Conservation (phyloP, 768 basidiomycete species). For the Xerocomus potaroensis region DNA sequence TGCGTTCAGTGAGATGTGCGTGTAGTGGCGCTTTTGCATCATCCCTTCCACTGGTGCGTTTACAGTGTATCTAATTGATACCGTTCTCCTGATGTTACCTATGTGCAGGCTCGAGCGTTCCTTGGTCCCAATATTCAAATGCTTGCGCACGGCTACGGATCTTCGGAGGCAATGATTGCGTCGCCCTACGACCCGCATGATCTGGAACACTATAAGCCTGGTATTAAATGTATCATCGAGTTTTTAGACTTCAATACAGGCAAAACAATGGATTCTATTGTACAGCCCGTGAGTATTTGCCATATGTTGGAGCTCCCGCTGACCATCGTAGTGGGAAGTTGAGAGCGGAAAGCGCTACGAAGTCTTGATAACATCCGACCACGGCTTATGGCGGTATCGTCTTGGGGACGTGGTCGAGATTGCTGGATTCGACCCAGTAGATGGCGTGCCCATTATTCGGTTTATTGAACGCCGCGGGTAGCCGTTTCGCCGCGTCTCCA, state of each 20-base stretch:
- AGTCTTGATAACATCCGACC: conserved; percentile 13
- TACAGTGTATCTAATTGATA: neutral
- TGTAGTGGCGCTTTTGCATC: conserved; percentile 14
- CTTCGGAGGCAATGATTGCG: conserved; percentile 9
- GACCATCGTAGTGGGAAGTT: conserved; percentile 13
- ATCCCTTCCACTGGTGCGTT: conserved; percentile 8
- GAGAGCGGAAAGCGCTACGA: conserved; percentile 15
- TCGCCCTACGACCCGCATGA: conserved; percentile 4
- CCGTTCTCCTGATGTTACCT: no score
- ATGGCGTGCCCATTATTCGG: conserved; percentile 17
- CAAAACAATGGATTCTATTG: neutral
- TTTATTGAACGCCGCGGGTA: conserved; percentile 11
- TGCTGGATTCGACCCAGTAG: conserved; percentile 14
- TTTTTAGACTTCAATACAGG: neutral
- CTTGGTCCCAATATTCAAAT: conserved; percentile 8
- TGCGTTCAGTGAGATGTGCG: conserved; percentile 5
- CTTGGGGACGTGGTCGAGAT: conserved; percentile 21
- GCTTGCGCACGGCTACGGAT: neutral
- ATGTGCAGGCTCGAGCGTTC: conserved; percentile 10
- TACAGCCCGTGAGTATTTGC: neutral
- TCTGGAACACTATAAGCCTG: conserved; percentile 7
- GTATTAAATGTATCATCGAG: conserved; percentile 2
- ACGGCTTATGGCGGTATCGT: conserved; percentile 23
- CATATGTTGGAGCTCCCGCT: neutral
- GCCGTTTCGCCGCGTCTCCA: no score